Evolutionary conservation across 352 stramenopile species (phyloP), one percentile per base, ranked within the genome.

Genomic region (Plasmopara viticola): DNA sequence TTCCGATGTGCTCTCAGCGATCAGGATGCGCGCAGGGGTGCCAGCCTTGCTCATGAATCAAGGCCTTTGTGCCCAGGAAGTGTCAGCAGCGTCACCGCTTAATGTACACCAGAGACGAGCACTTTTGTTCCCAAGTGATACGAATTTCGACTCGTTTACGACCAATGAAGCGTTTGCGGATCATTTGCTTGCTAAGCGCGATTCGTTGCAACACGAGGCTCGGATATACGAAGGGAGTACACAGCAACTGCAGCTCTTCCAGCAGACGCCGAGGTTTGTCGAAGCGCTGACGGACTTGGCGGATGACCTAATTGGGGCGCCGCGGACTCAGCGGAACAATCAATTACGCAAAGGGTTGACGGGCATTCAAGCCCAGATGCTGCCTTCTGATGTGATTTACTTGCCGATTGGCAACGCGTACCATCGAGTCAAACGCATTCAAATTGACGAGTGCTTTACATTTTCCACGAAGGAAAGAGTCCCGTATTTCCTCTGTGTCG

Each of bases 401-500:
- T 50, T 93, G 10, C 79, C 83, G 2, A 74, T 93, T 9, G 83
- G 83, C 1, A 85, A 93, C 53, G 72, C 76, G 9, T 84, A 69
- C 30, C 80, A 90, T 44, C 79, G 83, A 17, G 74, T 93, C 9
- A 90, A 90, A 45, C 62, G 65, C 5, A 75, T 93, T 56, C 63
- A 72, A 18, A 66, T 84, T 0, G 76, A 90, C 15, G 83, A 93
- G 53, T 87, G 78, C 50, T 90, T 90, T 48, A 79, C 78, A 7
- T 93, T 93, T 38, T 90, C 79, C 0, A 93, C 83, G 0, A 90
- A 90, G 33, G 78, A 90, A 43, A 72, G 83, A n/a, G 83, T 90
- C 34, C 83, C 83, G 9, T 93, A 87, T 44, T 86, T 93, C 25
- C 51, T 93, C 13, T 88, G 80, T 44, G 70, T 93, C 1, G 83